phyloP scores from a whole-genome alignment of 1,284 basidiomycete genomes.

The Mycena citricolor region DNA sequence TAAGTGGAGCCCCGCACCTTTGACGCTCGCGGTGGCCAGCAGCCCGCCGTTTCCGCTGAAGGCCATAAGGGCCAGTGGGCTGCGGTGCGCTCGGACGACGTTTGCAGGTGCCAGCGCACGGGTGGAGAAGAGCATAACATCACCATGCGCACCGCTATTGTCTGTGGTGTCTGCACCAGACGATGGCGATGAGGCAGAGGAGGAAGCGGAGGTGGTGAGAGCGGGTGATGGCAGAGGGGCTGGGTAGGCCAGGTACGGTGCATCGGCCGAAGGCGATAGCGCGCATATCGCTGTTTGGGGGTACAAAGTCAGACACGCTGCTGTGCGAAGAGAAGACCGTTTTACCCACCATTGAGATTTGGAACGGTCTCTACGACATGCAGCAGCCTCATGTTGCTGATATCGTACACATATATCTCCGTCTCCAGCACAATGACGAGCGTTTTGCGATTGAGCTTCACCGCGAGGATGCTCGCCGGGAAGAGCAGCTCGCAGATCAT shows the following conservation, averaged over 20 bases:
- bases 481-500: constrained; percentile 98
- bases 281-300: constrained; percentile 81
- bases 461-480: constrained; percentile 91
- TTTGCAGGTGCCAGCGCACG: constrained; percentile 90
- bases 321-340: not conserved
- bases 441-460: constrained; percentile 95
- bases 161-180: constrained; percentile 45
- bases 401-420: constrained; percentile 98
- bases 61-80: constrained; percentile 85
- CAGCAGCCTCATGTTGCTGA: constrained; percentile 94
- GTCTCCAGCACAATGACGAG: constrained; percentile 92
- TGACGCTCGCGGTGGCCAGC: constrained; percentile 91
- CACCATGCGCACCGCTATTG: too few relatives aligned
- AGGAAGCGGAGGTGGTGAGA: not conserved
- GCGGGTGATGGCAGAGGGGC: constrained; percentile 87
- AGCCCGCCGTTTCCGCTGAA: constrained; percentile 88
- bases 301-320: not conserved
- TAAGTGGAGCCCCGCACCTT: too few relatives aligned
- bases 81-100: constrained; percentile 95
- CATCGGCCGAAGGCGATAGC: constrained; percentile 88
- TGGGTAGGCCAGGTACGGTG: constrained; percentile 93
- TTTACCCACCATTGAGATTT: constrained; percentile 81
- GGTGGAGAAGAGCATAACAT: constrained; percentile 92
- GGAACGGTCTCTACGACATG: constrained; percentile 97
- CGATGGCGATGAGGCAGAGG: constrained; percentile 43